Percentiles rank a stretch among this genome's conserved stretches.
Evolutionary conservation across 2,329 filamentous ascomycete genomes (phyloP).

Genomic region (Penicillium sp.): DNA sequence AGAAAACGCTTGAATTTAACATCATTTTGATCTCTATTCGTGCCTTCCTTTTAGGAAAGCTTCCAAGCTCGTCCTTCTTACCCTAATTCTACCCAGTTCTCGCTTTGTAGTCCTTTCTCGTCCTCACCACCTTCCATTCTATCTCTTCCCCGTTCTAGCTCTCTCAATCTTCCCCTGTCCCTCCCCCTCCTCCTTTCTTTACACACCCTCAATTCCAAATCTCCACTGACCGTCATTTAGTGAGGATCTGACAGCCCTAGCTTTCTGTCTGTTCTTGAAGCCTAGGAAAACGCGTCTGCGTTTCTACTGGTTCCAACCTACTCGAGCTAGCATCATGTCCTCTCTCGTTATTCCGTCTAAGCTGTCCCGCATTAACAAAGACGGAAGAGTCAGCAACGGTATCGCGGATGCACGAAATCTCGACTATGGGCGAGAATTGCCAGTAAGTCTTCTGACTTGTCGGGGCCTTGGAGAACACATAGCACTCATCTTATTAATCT

Average conservation of each 20-base stretch:
- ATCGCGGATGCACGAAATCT: slow-evolving; percentile 16
- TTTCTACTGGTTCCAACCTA: not conserved
- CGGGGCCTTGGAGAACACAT: not conserved
- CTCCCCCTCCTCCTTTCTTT: not conserved
- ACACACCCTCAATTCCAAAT: not conserved
- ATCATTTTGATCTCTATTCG: too few species aligned
- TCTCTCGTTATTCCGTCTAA: slow-evolving; percentile 26
- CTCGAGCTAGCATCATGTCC: slow-evolving; percentile 25
- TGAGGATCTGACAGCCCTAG: not conserved
- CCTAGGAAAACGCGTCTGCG: not conserved
- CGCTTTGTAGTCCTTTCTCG: not conserved
- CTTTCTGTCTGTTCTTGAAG: not conserved
- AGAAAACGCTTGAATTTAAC: too few species aligned
- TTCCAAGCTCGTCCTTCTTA: too few species aligned
- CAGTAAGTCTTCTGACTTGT: slow-evolving; percentile 24
- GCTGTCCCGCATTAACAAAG: slow-evolving; percentile 25
- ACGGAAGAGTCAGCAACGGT: slow-evolving; percentile 21
- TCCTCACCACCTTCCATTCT: not conserved
- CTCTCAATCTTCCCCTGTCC: not conserved
- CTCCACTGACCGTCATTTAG: not conserved
- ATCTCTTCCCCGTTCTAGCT: not conserved
- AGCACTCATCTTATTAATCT: not conserved
- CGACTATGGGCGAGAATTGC: slow-evolving; percentile 24
- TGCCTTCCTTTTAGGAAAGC: too few species aligned
- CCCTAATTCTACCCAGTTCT: too few species aligned